phyloP scores from a whole-genome alignment of 2,329 filamentous ascomycete genomes.

The Alternaria atra region DNA sequence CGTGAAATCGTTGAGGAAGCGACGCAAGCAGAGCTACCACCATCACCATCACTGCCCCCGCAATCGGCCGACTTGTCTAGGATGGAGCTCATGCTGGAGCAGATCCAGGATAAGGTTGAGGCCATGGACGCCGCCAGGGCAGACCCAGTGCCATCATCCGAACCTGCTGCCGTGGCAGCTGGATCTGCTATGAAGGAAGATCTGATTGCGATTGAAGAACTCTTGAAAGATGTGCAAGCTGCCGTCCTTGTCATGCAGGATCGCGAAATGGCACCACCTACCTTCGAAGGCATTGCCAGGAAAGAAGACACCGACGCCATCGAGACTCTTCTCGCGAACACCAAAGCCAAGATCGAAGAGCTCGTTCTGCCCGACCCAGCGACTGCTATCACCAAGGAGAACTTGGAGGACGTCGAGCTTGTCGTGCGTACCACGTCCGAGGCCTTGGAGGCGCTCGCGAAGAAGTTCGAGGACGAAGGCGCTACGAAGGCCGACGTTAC shows the following conservation, averaged over 20 bases:
- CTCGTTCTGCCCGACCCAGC: conserved; percentile 72
- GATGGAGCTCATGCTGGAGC: conserved; percentile 81
- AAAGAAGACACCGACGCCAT: conserved; percentile 91
- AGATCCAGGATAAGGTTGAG: conserved; percentile 86
- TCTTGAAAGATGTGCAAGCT: conserved; percentile 66
- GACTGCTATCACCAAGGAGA: conserved; percentile 70
- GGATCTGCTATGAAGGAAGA: conserved; percentile 62
- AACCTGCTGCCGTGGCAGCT: conserved; percentile 39
- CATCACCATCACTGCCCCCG: conserved; percentile 53
- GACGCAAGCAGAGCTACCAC: conserved; percentile 50
- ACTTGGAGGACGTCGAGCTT: conserved; percentile 69
- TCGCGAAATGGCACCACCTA: conserved; percentile 31
- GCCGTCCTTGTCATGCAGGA: conserved; percentile 56
- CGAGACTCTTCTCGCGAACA: conserved; percentile 88
- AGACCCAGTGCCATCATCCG: conserved; percentile 53
- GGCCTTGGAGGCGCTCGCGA: conserved; percentile 70
- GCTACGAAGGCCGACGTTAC: conserved; percentile 82
- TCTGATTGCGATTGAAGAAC: conserved; percentile 56
- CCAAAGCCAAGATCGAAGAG: conserved; percentile 87
- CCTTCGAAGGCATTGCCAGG: conserved; percentile 65
- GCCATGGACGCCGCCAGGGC: conserved; percentile 68
- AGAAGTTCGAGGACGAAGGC: conserved; percentile 71
- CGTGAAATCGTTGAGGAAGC: conserved; percentile 39
- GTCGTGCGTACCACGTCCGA: conserved; percentile 80
- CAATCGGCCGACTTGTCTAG: conserved; percentile 74